Percentiles rank a stretch among this genome's conserved stretches.
Conservation (phyloP, 768 basidiomycete species). For the Amanita molliuscula region DNA sequence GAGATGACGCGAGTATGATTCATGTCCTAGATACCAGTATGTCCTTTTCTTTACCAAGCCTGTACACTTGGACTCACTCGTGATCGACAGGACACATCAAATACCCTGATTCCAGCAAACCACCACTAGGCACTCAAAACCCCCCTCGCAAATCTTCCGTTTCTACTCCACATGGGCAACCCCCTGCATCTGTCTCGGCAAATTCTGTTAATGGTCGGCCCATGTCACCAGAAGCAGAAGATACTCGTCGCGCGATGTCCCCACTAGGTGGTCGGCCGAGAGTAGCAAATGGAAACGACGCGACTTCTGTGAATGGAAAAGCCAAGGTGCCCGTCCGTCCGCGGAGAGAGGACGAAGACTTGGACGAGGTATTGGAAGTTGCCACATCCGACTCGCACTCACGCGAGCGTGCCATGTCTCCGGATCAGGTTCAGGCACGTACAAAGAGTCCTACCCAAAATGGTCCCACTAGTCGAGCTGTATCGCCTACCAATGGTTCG, state of each 20-base stretch:
- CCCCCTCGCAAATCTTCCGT: conserved; percentile 40
- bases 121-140: conserved; percentile 22
- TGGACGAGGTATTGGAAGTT: conserved; percentile 52
- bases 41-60: conserved; percentile 4
- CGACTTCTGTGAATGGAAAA: conserved; percentile 32
- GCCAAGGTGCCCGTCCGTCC: conserved; percentile 44
- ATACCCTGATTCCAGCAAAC: conserved; percentile 61
- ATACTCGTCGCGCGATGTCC: conserved; percentile 57
- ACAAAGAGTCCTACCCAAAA: conserved; percentile 49
- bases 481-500: conserved; percentile 41
- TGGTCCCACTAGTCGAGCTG: conserved; percentile 31
- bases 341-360: conserved; percentile 34
- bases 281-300: conserved; percentile 33
- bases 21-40: conserved; percentile 87
- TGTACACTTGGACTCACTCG: background rate
- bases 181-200: conserved; percentile 13
- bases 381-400: conserved; percentile 33
- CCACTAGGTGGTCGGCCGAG: conserved; percentile 41
- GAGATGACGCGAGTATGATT: conserved; percentile 74
- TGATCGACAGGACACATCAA: conserved; percentile 72
- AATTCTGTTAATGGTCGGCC: conserved; percentile 35
- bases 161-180: conserved; percentile 22
- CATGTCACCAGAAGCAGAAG: conserved; percentile 60
- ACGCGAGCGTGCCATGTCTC: conserved; percentile 44
- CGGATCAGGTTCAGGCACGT: conserved; percentile 33